phyloP scores from a whole-genome alignment of 1,139 yeast genomes.

The Geotrichum macrosporum region DNA sequence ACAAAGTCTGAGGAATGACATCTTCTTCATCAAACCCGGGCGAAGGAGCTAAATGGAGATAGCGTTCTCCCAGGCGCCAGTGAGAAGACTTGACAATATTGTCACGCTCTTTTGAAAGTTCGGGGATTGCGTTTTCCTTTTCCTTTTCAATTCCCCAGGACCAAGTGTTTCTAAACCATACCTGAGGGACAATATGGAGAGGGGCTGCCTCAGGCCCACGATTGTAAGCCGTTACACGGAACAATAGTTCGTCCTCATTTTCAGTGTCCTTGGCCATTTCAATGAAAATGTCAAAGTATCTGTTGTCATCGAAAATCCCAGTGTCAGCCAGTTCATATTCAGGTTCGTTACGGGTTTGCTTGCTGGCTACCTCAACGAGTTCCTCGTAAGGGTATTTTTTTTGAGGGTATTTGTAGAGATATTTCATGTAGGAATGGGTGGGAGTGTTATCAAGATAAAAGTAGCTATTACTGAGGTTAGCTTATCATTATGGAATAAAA shows the following conservation, averaged over 20 bases:
- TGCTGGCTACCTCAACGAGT: conserved; percentile 63
- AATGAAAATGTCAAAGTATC: conserved; percentile 84
- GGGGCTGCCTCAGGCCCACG: conserved; percentile 83
- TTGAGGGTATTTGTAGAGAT: conserved; percentile 88
- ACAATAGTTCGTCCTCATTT: conserved; percentile 74
- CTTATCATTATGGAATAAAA: not conserved
- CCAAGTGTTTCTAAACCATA: conserved; percentile 90
- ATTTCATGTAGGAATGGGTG: conserved; percentile 89
- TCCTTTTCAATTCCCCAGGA: conserved; percentile 70
- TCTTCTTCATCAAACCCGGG: conserved; percentile 67
- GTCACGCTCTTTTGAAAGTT: conserved; percentile 40
- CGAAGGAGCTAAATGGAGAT: conserved; percentile 79
- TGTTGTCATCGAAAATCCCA: conserved; percentile 68
- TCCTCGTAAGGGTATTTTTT: conserved; percentile 76
- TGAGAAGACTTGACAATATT: conserved; percentile 58
- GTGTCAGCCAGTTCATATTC: conserved; percentile 78
- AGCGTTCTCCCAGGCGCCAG: conserved; percentile 67
- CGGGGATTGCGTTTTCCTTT: conserved; percentile 48
- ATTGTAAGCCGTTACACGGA: conserved; percentile 86
- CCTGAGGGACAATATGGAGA: conserved; percentile 78
- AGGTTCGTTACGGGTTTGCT: conserved; percentile 56
- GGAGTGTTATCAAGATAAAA: conserved; percentile 89
- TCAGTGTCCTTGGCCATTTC: conserved; percentile 88
- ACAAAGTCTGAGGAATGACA: conserved; percentile 69
- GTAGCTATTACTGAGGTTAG: conserved; percentile 38